A percentile compares a stretch with the other conserved stretches of the same genome.
Conservation (phyloP, 2,329 filamentous ascomycete genomes). For the Pyricularia sp. region DNA sequence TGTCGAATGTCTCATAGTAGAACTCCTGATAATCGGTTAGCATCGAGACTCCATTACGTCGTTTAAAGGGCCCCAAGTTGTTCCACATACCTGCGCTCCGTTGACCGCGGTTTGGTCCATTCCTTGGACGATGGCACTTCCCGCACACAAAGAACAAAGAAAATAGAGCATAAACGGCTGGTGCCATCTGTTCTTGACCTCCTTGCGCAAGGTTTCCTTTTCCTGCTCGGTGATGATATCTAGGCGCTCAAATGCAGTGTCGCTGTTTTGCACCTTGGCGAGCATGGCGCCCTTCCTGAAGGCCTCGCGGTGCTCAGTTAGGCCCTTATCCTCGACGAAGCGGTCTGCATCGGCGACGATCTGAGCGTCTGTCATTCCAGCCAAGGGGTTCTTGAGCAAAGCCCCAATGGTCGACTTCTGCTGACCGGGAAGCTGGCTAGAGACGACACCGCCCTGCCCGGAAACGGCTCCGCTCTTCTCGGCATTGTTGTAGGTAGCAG, state of each 20-base stretch:
- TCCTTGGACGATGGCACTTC: conserved; percentile 1
- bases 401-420: background rate
- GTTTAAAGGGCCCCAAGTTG: background rate
- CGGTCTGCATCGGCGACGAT: background rate
- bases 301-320: background rate
- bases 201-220: background rate
- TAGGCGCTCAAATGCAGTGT: background rate
- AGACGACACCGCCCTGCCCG: background rate
- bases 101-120: conserved; percentile 3
- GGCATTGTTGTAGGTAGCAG: background rate
- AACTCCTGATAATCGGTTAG: background rate
- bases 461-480: background rate
- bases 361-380: background rate
- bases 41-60: background rate
- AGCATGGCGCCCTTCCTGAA: conserved; percentile 2
- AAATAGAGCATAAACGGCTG: conserved; percentile 3
- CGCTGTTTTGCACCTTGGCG: conserved; percentile 1
- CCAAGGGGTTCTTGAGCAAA: background rate
- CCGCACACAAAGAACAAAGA: background rate
- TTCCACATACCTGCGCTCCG: background rate
- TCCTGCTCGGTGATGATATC: conserved; percentile 1
- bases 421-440: background rate
- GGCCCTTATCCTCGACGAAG: conserved; percentile 1
- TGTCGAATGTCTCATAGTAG: background rate
- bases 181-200: conserved; percentile 1